Base-by-base conservation (phyloP, 2,329 filamentous ascomycete genomes). In the Penicillium sp. region DNA sequence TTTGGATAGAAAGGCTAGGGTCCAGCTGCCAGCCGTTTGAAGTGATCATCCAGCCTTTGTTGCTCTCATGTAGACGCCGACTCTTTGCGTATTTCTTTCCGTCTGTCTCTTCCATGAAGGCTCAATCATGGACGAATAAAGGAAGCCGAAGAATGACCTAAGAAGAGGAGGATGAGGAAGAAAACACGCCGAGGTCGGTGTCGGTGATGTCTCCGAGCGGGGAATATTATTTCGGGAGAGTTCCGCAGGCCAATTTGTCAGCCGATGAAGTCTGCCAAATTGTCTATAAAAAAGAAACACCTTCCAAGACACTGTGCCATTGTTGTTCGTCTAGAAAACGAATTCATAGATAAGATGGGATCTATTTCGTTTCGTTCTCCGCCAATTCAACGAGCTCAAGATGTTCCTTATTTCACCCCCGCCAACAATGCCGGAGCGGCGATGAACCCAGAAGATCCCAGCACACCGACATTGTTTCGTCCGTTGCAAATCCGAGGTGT, bases 401-500 rank as follows among this genome's bases (percentile, higher is more conserved):
- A 55, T 12, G 41, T 72, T 18, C 67, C 75, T 10, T 71, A 66
- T 55, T 72, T 65, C 52, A 69, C 68, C 3, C 68, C 69, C 13
- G 56, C 59, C 48, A 68, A 71, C 53, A 64, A 68, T 46, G 64
- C 59, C 6, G 68, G 66, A n/a, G 65, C 64, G 13, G 67, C 70
- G 27, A 50, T 70, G 11, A 58, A 68, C 40, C 64, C 67, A 7
- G 42, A 71, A 46, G 66, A 68, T 43, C 58, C 64, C 14, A 57
- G 52, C 25, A 69, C 64, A 0, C 79, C 80, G 3, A 82, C 81
- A 52, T 71, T 83, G 36, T 83, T 83, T 67, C 73, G 73, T 34
- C 80, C 80, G 3, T 64, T 82, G 42, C 77, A 75, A 60, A 67
- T 83, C 45, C 73, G 80, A 19, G 77, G 78, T 35, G 57, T 82